Conservation (phyloP, 768 basidiomycete genomes). For the Mycena kentingensis region DNA sequence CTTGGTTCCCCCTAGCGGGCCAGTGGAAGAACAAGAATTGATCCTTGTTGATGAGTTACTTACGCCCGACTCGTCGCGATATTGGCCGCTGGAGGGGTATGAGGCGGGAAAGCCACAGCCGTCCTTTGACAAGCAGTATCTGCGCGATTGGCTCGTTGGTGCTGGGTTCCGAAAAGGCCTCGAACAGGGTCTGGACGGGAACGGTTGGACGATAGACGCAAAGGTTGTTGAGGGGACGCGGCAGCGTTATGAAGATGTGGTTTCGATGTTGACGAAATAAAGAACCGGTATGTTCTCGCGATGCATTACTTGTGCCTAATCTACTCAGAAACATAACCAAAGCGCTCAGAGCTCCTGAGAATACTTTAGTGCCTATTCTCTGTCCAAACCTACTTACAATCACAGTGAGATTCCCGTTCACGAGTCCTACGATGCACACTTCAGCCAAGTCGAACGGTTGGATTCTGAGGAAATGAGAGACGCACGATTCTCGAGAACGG, state of each 20-base stretch:
- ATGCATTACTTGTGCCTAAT: too few relatives aligned
- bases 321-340: too few relatives aligned
- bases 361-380: too few relatives aligned
- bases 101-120: slow-evolving; percentile 73
- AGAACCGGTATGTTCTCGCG: too few relatives aligned
- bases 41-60: slow-evolving; percentile 96
- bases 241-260: slow-evolving; percentile 78
- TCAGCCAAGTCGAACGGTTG: not conserved
- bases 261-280: slow-evolving; percentile 51
- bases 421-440: not conserved
- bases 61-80: slow-evolving; percentile 95
- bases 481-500: slow-evolving; percentile 68
- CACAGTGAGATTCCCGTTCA: not conserved
- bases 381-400: not conserved
- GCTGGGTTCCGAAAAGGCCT: slow-evolving; percentile 76
- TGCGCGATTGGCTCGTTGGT: slow-evolving; percentile 84
- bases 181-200: slow-evolving; percentile 70
- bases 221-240: slow-evolving; percentile 77
- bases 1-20: slow-evolving; percentile 48
- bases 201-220: slow-evolving; percentile 80
- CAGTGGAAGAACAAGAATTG: slow-evolving; percentile 44
- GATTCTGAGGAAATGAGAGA: not conserved
- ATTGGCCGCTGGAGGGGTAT: slow-evolving; percentile 86
- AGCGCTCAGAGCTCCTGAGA: not conserved
- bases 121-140: slow-evolving; percentile 96